These are phyloP conservation scores for Hanseniaspora opuntiae DNA, from an alignment of 805 yeast species.

Conservation along the genomic window DNA sequence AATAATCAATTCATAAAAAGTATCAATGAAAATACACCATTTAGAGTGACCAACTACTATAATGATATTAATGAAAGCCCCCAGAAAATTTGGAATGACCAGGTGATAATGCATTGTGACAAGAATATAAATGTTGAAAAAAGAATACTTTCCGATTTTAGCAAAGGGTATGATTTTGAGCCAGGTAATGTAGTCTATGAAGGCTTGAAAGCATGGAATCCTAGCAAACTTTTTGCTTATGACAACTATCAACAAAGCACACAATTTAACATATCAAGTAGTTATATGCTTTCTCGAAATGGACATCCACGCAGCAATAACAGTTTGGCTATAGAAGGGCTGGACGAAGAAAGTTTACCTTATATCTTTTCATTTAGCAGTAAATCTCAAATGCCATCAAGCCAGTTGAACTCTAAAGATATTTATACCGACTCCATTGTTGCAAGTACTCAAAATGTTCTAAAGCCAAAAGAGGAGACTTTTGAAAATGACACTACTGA, in stretches of 20 bases:
- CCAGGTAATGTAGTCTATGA: neutral
- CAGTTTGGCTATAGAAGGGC: too few species aligned
- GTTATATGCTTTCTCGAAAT: too few species aligned
- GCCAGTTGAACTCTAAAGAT: neutral
- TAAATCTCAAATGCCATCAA: neutral
- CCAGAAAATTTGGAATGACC: neutral
- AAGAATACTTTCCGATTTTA: neutral
- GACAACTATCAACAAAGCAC: neutral
- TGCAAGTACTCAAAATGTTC: neutral
- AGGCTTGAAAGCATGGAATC: neutral
- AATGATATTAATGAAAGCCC: neutral
- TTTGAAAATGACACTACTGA: neutral
- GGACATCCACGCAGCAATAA: too few species aligned
- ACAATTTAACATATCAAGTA: too few species aligned
- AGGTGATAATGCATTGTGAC: neutral
- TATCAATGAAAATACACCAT: neutral
- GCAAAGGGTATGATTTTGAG: neutral
- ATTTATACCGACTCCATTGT: neutral
- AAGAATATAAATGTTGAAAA: neutral
- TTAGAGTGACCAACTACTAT: neutral
- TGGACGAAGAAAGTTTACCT: neutral
- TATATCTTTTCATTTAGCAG: neutral
- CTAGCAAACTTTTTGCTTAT: neutral
- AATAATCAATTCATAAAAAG: neutral
- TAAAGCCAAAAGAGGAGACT: neutral